These are phyloP conservation scores for Athelia sp. DNA, from an alignment of 1,284 basidiomycete genomes.

Conservation along the genomic window DNA sequence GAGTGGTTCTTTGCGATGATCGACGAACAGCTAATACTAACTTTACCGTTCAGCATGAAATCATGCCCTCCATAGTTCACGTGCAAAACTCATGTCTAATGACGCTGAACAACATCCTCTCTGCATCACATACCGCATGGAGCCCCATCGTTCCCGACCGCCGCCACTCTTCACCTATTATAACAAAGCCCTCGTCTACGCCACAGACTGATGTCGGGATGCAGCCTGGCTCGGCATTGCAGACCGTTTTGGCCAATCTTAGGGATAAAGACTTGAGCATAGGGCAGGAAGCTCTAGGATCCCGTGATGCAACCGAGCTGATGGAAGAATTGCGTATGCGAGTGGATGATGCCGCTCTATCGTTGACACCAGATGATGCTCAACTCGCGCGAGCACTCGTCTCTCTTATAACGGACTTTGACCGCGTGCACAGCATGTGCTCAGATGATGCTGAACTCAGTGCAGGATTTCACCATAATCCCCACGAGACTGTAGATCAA, in stretches of 20 bases:
- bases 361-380: conserved; percentile 45
- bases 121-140: conserved; percentile 41
- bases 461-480: not conserved
- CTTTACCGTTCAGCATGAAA: conserved; percentile 39
- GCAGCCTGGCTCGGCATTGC: conserved; percentile 46
- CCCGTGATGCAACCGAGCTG: conserved; percentile 43
- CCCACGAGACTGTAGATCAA: not conserved
- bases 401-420: conserved; percentile 61
- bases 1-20: not conserved
- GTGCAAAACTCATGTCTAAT: conserved; percentile 71
- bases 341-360: conserved; percentile 41
- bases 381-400: conserved; percentile 60
- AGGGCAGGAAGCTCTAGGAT: conserved; percentile 41
- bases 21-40: not conserved
- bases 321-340: conserved; percentile 57
- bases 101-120: conserved; percentile 69
- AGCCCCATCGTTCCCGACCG: conserved; percentile 57
- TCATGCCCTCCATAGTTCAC: conserved; percentile 62
- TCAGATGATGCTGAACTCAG: conserved; percentile 17
- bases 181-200: conserved; percentile 28
- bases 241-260: conserved; percentile 60
- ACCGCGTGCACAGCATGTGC: conserved; percentile 47
- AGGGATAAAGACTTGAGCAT: conserved; percentile 40
- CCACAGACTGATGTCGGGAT: conserved; percentile 19
- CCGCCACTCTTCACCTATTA: conserved; percentile 56